Evolutionary conservation across 139 green algal species (phyloP).

Genomic region (Chlorokybus atmophyticus): DNA sequence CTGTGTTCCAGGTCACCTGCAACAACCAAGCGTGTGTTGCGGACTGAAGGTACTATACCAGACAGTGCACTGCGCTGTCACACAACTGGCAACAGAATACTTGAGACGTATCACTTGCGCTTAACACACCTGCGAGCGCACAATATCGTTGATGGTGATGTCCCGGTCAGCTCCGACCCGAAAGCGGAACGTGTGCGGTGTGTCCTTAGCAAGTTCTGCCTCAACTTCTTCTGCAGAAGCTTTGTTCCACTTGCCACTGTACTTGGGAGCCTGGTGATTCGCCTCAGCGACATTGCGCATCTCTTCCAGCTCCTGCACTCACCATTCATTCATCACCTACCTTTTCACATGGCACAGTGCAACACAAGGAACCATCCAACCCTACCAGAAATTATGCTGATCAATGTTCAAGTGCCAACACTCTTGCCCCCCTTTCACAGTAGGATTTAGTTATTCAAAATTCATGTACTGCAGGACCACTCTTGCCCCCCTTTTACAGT

Average conservation of each 20-base stretch:
- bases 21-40: neutral
- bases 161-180: slow-evolving; percentile 60
- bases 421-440: too few species aligned
- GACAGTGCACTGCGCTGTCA: neutral
- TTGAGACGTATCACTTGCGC: too few species aligned
- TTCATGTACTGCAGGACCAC: too few species aligned
- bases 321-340: too few species aligned
- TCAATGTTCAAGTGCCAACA: too few species aligned
- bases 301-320: slow-evolving; percentile 32
- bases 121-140: slow-evolving; percentile 67
- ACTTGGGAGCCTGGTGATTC: slow-evolving; percentile 86
- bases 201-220: slow-evolving; percentile 58
- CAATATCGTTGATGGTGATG: slow-evolving; percentile 55
- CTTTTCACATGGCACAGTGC: too few species aligned
- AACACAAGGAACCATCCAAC: too few species aligned
- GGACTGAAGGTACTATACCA: neutral
- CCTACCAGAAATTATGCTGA: too few species aligned
- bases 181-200: slow-evolving; percentile 84
- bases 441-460: too few species aligned
- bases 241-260: slow-evolving; percentile 83
- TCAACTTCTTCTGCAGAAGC: slow-evolving; percentile 71
- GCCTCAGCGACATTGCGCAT: slow-evolving; percentile 82
- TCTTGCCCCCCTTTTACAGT: too few species aligned
- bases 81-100: too few species aligned
- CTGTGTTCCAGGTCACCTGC: slow-evolving; percentile 80